phyloP scores from a whole-genome alignment of 805 yeast genomes.

The Candida khao-thaluensis region DNA sequence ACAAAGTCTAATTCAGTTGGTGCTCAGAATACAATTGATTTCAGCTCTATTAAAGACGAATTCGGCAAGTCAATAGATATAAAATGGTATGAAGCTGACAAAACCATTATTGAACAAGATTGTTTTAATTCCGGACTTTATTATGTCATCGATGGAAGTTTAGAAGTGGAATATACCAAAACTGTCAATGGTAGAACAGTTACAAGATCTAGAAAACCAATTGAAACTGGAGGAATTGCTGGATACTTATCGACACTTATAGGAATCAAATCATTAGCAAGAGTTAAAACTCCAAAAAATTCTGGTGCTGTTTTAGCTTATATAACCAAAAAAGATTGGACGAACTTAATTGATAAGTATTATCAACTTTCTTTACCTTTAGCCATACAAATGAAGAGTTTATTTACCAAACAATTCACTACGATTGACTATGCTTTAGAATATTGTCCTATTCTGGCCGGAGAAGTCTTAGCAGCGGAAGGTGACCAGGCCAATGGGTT shows the following conservation, averaged over 20 bases:
- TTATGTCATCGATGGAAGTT: constrained; percentile 74
- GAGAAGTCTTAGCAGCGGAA: constrained; percentile 73
- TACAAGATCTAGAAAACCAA: constrained; percentile 49
- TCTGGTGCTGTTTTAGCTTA: constrained; percentile 66
- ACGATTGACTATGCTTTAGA: constrained; percentile 89
- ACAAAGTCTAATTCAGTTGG: constrained; percentile 7
- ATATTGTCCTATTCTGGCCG: constrained; percentile 92
- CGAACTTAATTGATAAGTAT: constrained; percentile 67
- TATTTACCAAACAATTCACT: constrained; percentile 64
- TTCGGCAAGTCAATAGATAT: constrained; percentile 62
- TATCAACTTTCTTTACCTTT: constrained; percentile 74
- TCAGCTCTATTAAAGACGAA: constrained; percentile 39
- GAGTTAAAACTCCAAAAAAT: constrained; percentile 54
- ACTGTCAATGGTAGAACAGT: constrained; percentile 4
- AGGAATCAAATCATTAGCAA: constrained; percentile 76
- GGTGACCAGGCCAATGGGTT: constrained; percentile 90
- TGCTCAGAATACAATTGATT: constrained; percentile 5
- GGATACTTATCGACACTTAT: constrained; percentile 83
- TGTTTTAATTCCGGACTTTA: constrained; percentile 70
- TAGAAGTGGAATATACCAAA: constrained; percentile 49
- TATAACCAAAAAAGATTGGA: constrained; percentile 60
- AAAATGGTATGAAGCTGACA: constrained; percentile 50
- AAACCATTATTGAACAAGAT: constrained; percentile 61
- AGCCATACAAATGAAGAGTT: constrained; percentile 68
- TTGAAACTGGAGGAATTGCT: constrained; percentile 76